Evolutionary conservation across 2,329 filamentous ascomycete species (phyloP).

Genomic region (Cladosporium sp.): DNA sequence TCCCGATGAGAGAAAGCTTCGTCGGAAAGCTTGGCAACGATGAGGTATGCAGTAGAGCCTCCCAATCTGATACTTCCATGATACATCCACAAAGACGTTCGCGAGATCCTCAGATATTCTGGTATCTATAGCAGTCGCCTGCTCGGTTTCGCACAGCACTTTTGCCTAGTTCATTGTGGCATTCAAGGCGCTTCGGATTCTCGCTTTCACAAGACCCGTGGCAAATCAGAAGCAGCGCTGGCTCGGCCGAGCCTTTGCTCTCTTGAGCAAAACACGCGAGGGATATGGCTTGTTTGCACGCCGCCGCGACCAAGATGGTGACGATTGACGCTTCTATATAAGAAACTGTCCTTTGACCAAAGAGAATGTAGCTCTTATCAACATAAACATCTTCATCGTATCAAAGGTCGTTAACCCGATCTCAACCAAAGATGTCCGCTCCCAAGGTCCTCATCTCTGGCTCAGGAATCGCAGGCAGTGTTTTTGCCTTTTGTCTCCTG

Average conservation of each 20-base stretch:
- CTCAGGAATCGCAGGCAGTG: slow-evolving; percentile 43
- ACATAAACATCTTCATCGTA: neutral
- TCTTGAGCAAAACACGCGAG: slow-evolving; percentile 5
- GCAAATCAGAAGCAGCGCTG: neutral
- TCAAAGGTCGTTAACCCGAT: neutral
- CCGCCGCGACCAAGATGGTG: neutral
- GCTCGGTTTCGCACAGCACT: neutral
- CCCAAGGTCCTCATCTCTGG: slow-evolving; percentile 42
- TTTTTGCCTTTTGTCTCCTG: slow-evolving; percentile 40
- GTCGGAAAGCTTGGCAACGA: neutral
- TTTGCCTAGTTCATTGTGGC: neutral
- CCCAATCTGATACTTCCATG: neutral
- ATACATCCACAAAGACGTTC: neutral
- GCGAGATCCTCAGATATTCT: neutral
- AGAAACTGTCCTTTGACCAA: neutral
- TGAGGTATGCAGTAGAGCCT: neutral
- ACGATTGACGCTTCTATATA: neutral
- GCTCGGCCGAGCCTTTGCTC: slow-evolving; percentile 11
- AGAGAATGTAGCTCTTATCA: neutral
- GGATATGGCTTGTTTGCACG: neutral
- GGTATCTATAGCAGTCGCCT: neutral
- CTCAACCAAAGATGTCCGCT: slow-evolving; percentile 17
- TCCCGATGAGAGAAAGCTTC: neutral
- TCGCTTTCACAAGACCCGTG: neutral
- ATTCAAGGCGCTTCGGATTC: neutral